Evolutionary conservation across 1,139 yeast genomes (phyloP), one percentile per base, ranked within the genome.

Genomic region (Yamadazyma dushanensis): DNA sequence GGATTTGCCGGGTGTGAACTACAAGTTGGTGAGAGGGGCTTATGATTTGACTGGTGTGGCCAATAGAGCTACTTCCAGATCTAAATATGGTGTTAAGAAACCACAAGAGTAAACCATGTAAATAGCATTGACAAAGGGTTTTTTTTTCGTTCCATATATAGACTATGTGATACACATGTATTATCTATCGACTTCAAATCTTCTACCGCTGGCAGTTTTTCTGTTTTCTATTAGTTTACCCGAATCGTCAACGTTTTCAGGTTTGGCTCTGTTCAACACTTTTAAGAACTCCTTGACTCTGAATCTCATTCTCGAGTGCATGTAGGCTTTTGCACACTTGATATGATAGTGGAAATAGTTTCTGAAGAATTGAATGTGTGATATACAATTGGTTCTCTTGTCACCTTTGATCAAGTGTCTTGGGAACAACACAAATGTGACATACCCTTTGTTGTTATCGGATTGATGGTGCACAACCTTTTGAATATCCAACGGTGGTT

Each of bases 271-370:
- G 70, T 94, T 92, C 66, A 92, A 79, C 31, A 94, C 92, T 73
- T 92, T 92, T 57, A 90, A 78, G 69, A 90, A 92, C 54, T 94
- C 95, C 50, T 84, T 81, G 27, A 92, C 97, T 53, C 98, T 78
- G 64, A 73, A 87, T 65, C 99, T 80, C 98, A 92, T 92, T 73
- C 99, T 81, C 39, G 96, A 88, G 65, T 92, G 99, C 85, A 92
- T 83, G 68, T 87, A 94, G 26, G 98, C 97, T 73, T 92, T 92
- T 44, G 96, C 89, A 61, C 97, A 90, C 66, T 92, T 92, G 69
- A 92, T 92, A 60, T 92, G 99, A 66, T 90, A 92, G 62, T 92
- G 98, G 83, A 92, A 90, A 65, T 90, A 92, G 59, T 89, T 94
- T 64, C 99, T 77, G 68, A 92, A 94, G 45, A 87, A 73, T 58